A percentile compares a stretch with the other conserved stretches of the same genome.
phyloP scores from a whole-genome alignment of 169 alveolate genomes.

The Amoebophrya sp. region DNA sequence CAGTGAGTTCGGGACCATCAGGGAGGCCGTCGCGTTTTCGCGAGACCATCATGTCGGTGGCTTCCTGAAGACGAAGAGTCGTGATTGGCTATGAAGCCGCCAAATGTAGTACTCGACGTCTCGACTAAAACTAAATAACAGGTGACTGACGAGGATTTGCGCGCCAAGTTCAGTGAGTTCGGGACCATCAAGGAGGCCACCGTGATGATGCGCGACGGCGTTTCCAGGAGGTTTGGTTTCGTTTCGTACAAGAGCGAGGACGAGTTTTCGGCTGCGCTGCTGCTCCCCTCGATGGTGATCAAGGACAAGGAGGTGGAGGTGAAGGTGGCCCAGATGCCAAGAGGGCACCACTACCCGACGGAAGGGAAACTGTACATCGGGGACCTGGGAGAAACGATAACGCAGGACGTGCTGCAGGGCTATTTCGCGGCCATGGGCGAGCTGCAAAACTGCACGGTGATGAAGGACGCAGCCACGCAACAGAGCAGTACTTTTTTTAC shows the following conservation, averaged over 20 bases:
- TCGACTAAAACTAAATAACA: background rate
- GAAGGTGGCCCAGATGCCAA: background rate
- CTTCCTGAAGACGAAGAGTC: background rate
- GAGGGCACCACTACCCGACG: background rate
- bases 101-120: background rate
- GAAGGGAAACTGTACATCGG: background rate
- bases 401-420: background rate
- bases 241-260: background rate
- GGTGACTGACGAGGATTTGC: background rate
- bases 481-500: background rate
- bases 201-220: background rate
- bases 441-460: background rate
- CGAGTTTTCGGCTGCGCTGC: background rate
- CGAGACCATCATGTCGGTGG: background rate
- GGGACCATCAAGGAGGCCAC: background rate
- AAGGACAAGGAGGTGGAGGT: constrained; percentile 36
- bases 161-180: background rate
- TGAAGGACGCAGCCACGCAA: background rate
- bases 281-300: background rate
- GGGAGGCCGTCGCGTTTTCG: background rate
- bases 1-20: background rate
- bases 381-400: background rate
- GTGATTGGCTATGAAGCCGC: background rate
- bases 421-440: background rate
- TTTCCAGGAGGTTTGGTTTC: background rate